These are phyloP conservation scores for Calonectria crousiana DNA, from an alignment of 2,329 filamentous ascomycete species.

Conservation along the genomic window DNA sequence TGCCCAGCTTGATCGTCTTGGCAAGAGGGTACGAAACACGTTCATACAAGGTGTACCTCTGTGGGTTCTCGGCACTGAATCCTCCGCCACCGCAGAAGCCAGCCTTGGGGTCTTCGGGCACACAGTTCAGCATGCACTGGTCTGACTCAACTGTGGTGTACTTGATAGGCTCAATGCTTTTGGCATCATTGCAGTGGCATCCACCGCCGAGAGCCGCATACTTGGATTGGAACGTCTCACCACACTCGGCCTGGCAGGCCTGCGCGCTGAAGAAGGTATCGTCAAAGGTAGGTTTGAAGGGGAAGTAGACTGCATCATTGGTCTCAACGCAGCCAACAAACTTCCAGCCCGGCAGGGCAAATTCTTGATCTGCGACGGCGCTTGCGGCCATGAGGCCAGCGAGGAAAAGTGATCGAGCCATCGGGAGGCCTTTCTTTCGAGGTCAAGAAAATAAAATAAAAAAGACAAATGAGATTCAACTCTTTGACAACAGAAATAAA, in stretches of 20 bases:
- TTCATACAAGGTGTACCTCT: constrained; percentile 32
- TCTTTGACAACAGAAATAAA: neutral
- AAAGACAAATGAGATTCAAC: neutral
- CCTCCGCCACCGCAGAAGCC: constrained; percentile 43
- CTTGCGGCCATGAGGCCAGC: constrained; percentile 40
- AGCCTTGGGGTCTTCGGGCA: constrained; percentile 17
- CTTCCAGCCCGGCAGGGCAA: constrained; percentile 33
- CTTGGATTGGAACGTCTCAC: constrained; percentile 13
- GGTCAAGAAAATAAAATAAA: neutral
- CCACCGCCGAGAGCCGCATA: constrained; percentile 40
- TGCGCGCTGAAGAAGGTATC: constrained; percentile 30
- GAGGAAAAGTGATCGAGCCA: constrained; percentile 27
- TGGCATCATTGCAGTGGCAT: constrained; percentile 40
- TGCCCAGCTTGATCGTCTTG: neutral
- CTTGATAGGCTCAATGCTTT: neutral
- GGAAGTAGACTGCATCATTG: constrained; percentile 32
- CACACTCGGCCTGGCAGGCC: constrained; percentile 38
- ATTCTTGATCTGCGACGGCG: constrained; percentile 35
- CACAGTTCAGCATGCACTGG: constrained; percentile 38
- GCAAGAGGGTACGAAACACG: neutral
- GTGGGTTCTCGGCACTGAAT: constrained; percentile 15
- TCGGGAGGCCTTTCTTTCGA: neutral
- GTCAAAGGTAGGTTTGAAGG: constrained; percentile 27
- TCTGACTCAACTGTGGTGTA: constrained; percentile 33
- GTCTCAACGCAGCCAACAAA: constrained; percentile 47